Base-by-base conservation (phyloP, 1,139 yeast species). In the Lodderomyces oxycetoniae region DNA sequence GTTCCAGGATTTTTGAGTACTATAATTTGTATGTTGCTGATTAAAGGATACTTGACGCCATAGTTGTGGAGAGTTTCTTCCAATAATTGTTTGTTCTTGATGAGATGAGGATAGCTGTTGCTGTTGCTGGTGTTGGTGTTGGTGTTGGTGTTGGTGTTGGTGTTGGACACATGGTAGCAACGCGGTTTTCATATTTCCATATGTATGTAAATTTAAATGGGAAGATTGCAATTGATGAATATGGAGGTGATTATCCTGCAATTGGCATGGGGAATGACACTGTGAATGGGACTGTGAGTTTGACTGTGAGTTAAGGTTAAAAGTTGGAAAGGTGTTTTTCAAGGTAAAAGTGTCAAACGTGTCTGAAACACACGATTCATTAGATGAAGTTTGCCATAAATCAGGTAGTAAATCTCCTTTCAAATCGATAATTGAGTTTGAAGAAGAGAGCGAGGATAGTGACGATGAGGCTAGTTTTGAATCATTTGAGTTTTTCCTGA, bases 321-420 rank as follows among this genome's bases (percentile, higher is more conserved):
- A 13, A 15, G 11, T 28, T 5, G 21, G 4, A 14, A 12, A 22
- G 15, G 9, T n/a, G 14, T 27, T 28, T 12, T 27, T 27, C 8
- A 27, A 14, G 4, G 30, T 27, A n/a, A 14, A 16, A 22, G 16
- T 17, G 10, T 31, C 30, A 15, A 17, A 26, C 13, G 19, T 8
- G 22, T 31, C 34, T 8, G 34, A 38, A 2, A 35, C 20, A n/a
- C 29, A 32, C 12, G 47, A 40, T 15, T 43, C 45, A 23, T 44
- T 41, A 4, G 48, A 44, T 8, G 44, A 30, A 11, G 55, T 47
- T 34, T 52, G 61, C 68, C 68, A 62, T 39, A 62, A 54, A 32
- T 60, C 67, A 7, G 64, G 58, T 44, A 61, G 55, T 37, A 61
- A 54, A 34, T 57, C 66, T 11, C 50, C 50, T 16, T 49, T 50